A percentile compares a stretch with the other conserved stretches of the same genome.
Conservation (phyloP, 2,329 filamentous ascomycete genomes). For the Sclerotiophoma versabilis region DNA sequence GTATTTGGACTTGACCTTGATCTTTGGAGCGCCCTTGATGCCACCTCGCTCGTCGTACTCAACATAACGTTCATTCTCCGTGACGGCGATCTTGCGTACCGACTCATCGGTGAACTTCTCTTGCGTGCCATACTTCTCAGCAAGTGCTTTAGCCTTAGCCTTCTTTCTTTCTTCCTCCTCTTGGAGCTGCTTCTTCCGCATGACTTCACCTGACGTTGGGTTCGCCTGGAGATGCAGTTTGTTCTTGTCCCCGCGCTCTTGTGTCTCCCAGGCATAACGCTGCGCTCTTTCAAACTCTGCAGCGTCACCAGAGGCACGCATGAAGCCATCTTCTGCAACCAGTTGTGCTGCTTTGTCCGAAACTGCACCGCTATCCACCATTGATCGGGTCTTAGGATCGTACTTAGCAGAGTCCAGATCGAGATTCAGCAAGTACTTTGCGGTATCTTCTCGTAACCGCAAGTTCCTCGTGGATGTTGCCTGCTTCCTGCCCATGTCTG, state of each 20-base stretch:
- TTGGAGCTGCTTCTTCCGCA: slow-evolving; percentile 78
- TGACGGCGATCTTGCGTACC: slow-evolving; percentile 71
- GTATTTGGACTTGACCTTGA: slow-evolving; percentile 86
- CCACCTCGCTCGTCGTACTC: slow-evolving; percentile 92
- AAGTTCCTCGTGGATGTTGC: slow-evolving; percentile 89
- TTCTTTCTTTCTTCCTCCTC: slow-evolving; percentile 74
- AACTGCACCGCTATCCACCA: slow-evolving; percentile 84
- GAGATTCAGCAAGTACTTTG: slow-evolving; percentile 93
- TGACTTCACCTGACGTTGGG: slow-evolving; percentile 87
- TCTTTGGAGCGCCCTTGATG: slow-evolving; percentile 85
- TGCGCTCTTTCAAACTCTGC: slow-evolving; percentile 91
- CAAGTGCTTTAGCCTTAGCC: slow-evolving; percentile 72
- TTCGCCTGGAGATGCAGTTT: slow-evolving; percentile 93
- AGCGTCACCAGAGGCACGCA: slow-evolving; percentile 87
- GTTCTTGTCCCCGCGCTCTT: slow-evolving; percentile 80
- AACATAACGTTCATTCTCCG: slow-evolving; percentile 84
- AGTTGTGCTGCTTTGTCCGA: slow-evolving; percentile 80
- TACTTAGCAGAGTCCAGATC: slow-evolving; percentile 97
- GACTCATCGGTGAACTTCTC: slow-evolving; percentile 67
- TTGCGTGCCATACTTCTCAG: slow-evolving; percentile 82
- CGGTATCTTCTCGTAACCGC: slow-evolving; percentile 92
- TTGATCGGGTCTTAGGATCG: slow-evolving; percentile 91
- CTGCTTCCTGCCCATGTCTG: slow-evolving; percentile 94
- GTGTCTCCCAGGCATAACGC: slow-evolving; percentile 91
- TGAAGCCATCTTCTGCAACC: slow-evolving; percentile 92